phyloP scores from a whole-genome alignment of 768 basidiomycete species.

The Serendipita sp. region DNA sequence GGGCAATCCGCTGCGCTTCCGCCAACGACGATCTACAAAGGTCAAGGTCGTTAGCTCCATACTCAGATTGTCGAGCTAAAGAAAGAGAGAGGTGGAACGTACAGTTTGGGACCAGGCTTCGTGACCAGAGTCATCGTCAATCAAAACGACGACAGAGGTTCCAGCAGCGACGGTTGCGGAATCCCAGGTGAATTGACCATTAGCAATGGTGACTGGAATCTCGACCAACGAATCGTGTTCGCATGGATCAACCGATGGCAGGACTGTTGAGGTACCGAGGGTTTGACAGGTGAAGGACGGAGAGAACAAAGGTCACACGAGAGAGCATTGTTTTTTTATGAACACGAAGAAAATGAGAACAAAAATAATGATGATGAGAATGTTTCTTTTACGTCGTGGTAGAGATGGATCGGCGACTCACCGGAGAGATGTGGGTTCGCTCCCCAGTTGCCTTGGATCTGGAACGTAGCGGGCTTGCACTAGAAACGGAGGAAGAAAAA shows the following conservation, averaged over 20 bases:
- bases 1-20: neutral
- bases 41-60: neutral
- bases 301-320: neutral
- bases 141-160: neutral
- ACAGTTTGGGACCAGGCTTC: neutral
- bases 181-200: neutral
- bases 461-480: neutral
- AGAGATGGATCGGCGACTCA: neutral
- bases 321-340: neutral
- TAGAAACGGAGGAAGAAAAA: neutral
- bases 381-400: neutral
- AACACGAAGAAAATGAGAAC: neutral
- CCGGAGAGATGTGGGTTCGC: neutral
- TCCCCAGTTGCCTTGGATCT: neutral
- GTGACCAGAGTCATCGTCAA: neutral
- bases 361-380: neutral
- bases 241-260: slow-evolving; percentile 1
- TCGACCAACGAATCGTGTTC: neutral
- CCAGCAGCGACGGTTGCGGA: neutral
- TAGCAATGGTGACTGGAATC: too few relatives aligned
- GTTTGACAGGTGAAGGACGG: too few relatives aligned
- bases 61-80: neutral
- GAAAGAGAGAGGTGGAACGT: neutral
- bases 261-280: neutral
- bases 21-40: neutral